Evolutionary conservation across 1,139 yeast genomes (phyloP).

Genomic region (Candida sanyaensis): DNA sequence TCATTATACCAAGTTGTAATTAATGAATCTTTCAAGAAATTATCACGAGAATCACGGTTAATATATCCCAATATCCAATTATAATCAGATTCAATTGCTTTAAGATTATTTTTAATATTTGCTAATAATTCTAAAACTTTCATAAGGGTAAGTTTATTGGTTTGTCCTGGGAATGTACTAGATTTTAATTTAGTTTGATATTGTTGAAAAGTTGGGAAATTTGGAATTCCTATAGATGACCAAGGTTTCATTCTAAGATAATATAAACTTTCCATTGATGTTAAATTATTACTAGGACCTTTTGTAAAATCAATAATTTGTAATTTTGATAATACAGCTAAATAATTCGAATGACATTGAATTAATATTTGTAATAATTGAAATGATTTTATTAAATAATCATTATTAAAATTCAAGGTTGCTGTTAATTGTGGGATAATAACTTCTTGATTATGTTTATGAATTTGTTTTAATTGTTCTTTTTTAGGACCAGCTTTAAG

Average conservation of each 20-base stretch:
- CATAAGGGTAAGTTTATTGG: conserved; percentile 11
- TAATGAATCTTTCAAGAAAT: conserved; percentile 23
- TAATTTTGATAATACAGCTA: conserved; percentile 26
- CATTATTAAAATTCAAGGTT: conserved; percentile 18
- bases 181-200: conserved; percentile 17
- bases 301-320: conserved; percentile 29
- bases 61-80: conserved; percentile 10
- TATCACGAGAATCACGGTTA: conserved; percentile 13
- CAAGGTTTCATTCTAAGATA: conserved; percentile 79
- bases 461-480: conserved; percentile 27
- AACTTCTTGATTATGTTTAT: conserved; percentile 19
- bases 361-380: conserved; percentile 38
- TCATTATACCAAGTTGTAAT: conserved; percentile 13
- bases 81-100: conserved; percentile 15
- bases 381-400: conserved; percentile 31
- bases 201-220: conserved; percentile 50
- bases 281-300: conserved; percentile 38
- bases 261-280: conserved; percentile 54
- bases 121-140: conserved; percentile 15
- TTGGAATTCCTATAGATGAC: conserved; percentile 81
- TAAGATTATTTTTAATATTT: conserved; percentile 17
- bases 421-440: conserved; percentile 27
- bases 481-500: conserved; percentile 46
- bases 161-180: conserved; percentile 8
- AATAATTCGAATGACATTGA: conserved; percentile 22